Base-by-base conservation (phyloP, 371 early-diverging fungal species). In the Mucor lusitanicus region DNA sequence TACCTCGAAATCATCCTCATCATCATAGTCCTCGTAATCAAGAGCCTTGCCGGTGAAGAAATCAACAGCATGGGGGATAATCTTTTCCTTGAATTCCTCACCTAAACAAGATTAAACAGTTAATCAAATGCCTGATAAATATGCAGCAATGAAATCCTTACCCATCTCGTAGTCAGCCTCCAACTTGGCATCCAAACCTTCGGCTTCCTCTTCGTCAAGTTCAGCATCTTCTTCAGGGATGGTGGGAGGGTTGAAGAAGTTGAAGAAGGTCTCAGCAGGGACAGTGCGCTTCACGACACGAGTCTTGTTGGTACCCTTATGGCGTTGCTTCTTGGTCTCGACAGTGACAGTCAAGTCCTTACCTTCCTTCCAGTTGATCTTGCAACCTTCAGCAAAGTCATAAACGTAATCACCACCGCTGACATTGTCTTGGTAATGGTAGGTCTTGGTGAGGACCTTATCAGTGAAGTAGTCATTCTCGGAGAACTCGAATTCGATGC, bases 1-100 rank as follows among this genome's bases (percentile, higher is more conserved):
- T 73, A 88, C 93, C 50, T 88, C 92, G 61, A 88, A 88, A 59
- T 90, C 90, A 58, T 88, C 90, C 53, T 89, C 89, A 44, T 85
- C 89, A 8, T 79, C 85, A 62, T 87, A 82, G 63, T 90, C 92
- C 66, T 89, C 91, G 75, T 91, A 91, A 63, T 90, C 90, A 59
- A 96, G 88, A 57, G 99, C 98, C 79, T 94, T 92, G 71, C 99
- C 99, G 25, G 98, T 98, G 85, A 97, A 99, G 94, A 97, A 99
- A 81, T 97, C 95, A 63, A 99, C 83, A 66, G 99, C 99, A 73
- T 89, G 90, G 61, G 99, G 97, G 67, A 99, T 90, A 66, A 99
- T 78, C 79, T 92, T 93, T 64, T 97, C 96, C 88, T 97, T 97
- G 84, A 99, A 88, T 77, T 94, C 90, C 78, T 99, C 98, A 40